A percentile compares a stretch with the other conserved stretches of the same genome.
Conservation (phyloP, 345 rosid genomes). For the Camelina sativa region DNA sequence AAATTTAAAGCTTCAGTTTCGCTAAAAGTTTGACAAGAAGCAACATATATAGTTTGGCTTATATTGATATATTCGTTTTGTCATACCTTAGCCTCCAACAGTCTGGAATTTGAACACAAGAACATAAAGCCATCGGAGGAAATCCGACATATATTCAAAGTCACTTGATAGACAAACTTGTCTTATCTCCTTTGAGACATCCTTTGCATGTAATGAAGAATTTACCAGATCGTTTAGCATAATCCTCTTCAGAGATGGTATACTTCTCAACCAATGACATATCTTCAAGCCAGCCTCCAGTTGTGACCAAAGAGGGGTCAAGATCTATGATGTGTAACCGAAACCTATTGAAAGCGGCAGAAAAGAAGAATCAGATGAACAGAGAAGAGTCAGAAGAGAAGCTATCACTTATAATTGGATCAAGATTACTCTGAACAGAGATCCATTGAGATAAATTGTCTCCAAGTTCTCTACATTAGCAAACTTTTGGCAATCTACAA, state of each 20-base stretch:
- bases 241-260: conserved; percentile 81
- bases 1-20: conserved; percentile 10
- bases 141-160: background rate
- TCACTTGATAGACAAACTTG: conserved; percentile 17
- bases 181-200: conserved; percentile 9
- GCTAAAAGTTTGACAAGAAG: conserved; percentile 15
- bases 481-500: conserved; percentile 16
- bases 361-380: conserved; percentile 21
- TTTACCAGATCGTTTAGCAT: conserved; percentile 66
- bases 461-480: background rate
- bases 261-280: conserved; percentile 88
- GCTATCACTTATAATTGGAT: background rate
- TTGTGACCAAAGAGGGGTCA: conserved; percentile 88
- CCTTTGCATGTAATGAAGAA: background rate
- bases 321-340: conserved; percentile 78
- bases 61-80: background rate
- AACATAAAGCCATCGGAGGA: conserved; percentile 12
- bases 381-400: conserved; percentile 3
- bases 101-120: conserved; percentile 49
- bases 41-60: conserved; percentile 46
- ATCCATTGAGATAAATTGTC: background rate
- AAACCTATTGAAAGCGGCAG: conserved; percentile 53
- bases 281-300: conserved; percentile 96
- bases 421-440: conserved; percentile 6
- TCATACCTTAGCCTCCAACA: conserved; percentile 72